These are phyloP conservation scores for Tephrocybe sp. DNA, from an alignment of 768 basidiomycete genomes.

Conservation along the genomic window DNA sequence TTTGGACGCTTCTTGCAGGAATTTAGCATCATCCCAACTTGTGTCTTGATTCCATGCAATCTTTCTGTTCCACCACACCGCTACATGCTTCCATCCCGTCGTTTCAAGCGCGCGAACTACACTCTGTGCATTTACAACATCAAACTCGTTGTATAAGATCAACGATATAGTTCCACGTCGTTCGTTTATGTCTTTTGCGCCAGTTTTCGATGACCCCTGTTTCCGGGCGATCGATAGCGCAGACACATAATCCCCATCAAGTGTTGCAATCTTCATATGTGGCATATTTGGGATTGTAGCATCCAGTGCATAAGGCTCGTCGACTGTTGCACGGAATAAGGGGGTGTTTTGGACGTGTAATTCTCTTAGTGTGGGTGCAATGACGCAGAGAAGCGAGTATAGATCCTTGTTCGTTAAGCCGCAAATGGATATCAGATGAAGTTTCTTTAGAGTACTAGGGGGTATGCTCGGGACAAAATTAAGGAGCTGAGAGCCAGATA, in stretches of 20 bases:
- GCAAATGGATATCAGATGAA: background rate
- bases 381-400: background rate
- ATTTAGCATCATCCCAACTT: conserved; percentile 2
- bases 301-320: conserved; percentile 5
- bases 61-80: conserved; percentile 8
- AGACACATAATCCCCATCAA: conserved; percentile 3
- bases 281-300: conserved; percentile 1
- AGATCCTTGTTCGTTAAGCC: conserved; percentile 2
- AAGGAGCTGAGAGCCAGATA: background rate
- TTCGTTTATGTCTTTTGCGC: too few species aligned
- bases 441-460: background rate
- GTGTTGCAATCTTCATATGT: background rate
- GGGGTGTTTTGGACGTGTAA: conserved; percentile 2
- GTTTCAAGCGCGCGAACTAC: background rate
- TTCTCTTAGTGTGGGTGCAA: background rate
- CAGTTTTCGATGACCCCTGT: background rate
- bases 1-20: background rate
- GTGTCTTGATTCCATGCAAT: conserved; percentile 3
- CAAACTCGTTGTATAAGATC: conserved; percentile 2
- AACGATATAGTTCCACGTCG: background rate
- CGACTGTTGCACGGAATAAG: background rate
- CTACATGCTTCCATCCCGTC: conserved; percentile 4
- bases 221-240: conserved; percentile 1
- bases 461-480: background rate
- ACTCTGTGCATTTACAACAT: conserved; percentile 1